Evolutionary conservation across 1,139 yeast species (phyloP), one percentile per base, ranked within the genome.

Genomic region (Eremothecium coryli): DNA sequence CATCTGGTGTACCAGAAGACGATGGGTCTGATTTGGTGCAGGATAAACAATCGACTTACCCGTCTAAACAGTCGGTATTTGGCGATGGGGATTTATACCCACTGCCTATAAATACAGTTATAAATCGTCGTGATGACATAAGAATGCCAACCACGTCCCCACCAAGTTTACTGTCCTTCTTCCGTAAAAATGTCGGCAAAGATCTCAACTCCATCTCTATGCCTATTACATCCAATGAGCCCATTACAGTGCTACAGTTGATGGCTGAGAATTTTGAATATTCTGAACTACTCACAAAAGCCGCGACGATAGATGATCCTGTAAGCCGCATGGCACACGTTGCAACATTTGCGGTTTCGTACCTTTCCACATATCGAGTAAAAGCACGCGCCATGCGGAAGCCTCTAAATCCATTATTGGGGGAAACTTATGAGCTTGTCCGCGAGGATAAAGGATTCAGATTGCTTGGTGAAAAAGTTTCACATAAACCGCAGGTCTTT

Each of bases 191-290:
- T 49, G 93, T 88, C 11, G 96, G 97, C 18, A 88, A 88, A 53
- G 97, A 88, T 57, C 58, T 88, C 43, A 71, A 90, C 0, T 71
- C 90, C 1, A 73, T 86, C 38, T 79, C 95, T 1, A 86, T 88
- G 93, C 98, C 98, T 1, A 95, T 90, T 4, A 79, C 93, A 2
- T 72, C 86, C 42, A 90, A 90, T 61, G 98, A 90, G 56, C 98
- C 98, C 0, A 59, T 88, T 12, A 74, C 93, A 0, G 74, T 82
- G 23, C 63, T 90, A 37, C 95, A 90, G 56, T 72, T 77, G 44
- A 73, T 78, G 47, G 68, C 90, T 0, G 98, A 90, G 56, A 60
- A 76, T 38, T 67, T 82, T 49, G 98, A 88, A 56, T 85, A 84
- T 54, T 61, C 82, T 24, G 65, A 71, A 32, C 54, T 90, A 33